Percentiles rank a stretch among this genome's conserved stretches.
phyloP scores from a whole-genome alignment of 2,329 filamentous ascomycete species.

The Bipolaris victoriae region DNA sequence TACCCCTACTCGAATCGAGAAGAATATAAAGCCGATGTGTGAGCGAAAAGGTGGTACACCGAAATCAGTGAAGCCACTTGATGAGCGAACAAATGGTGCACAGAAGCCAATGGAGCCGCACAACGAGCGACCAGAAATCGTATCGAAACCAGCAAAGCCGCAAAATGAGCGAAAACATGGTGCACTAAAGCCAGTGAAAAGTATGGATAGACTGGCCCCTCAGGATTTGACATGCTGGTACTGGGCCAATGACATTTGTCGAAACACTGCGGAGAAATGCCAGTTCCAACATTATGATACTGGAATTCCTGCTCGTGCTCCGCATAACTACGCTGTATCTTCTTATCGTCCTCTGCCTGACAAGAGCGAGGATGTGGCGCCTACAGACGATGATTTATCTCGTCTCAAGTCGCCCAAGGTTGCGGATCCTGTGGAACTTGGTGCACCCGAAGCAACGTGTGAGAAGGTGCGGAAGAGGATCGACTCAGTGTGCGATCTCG shows the following conservation, averaged over 20 bases:
- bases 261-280: slow-evolving; percentile 14
- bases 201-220: neutral
- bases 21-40: neutral
- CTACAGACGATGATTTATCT: neutral
- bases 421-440: neutral
- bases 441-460: neutral
- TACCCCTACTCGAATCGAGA: slow-evolving; percentile 18
- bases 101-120: no score
- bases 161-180: no score
- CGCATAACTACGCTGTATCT: no score
- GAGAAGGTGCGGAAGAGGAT: slow-evolving; percentile 27
- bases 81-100: no score
- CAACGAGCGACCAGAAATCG: neutral
- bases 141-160: no score
- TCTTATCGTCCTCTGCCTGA: neutral
- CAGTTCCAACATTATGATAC: slow-evolving; percentile 25
- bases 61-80: no score
- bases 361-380: slow-evolving; percentile 5
- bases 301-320: slow-evolving; percentile 1
- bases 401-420: neutral
- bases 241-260: slow-evolving; percentile 23
- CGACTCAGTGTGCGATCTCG: slow-evolving; percentile 23
- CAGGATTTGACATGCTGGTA: slow-evolving; percentile 29
- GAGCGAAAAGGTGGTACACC: neutral
- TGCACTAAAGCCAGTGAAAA: neutral